Evolutionary conservation across 257 asterid genomes (phyloP).

Genomic region (Anisodus acutangulus): DNA sequence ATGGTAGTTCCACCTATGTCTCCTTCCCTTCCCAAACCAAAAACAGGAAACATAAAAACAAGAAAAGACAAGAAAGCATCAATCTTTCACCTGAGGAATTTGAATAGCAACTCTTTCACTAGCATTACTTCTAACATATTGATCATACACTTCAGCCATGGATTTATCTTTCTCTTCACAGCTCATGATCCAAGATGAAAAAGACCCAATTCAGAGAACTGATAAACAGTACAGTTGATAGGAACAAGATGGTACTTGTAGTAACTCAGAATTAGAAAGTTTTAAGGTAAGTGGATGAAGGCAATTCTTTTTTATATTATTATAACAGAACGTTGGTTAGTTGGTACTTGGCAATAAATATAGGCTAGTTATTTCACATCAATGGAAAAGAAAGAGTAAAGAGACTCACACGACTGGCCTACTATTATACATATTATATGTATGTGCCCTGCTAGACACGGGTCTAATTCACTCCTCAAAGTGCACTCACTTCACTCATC

Average conservation of each 20-base stretch:
- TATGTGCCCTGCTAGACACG: background rate
- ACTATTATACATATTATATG: background rate
- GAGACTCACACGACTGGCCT: background rate
- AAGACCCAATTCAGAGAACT: no score
- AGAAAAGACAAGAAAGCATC: conserved; percentile 1
- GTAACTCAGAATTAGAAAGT: background rate
- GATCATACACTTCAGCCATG: conserved; percentile 32
- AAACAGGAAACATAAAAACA: background rate
- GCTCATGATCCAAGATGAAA: background rate
- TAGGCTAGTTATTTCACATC: background rate
- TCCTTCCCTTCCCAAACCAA: background rate
- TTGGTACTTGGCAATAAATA: conserved; percentile 22
- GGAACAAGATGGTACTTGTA: background rate
- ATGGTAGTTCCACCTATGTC: background rate
- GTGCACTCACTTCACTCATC: conserved; percentile 9
- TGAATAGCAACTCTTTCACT: conserved; percentile 39
- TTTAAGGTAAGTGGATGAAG: background rate
- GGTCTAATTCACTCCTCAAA: background rate
- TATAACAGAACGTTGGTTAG: conserved; percentile 4
- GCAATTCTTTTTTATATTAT: background rate
- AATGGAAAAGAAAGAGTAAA: background rate
- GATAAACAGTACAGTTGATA: background rate
- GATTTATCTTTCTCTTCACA: background rate
- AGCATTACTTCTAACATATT: conserved; percentile 15
- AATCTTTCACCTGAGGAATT: conserved; percentile 41